Evolutionary conservation across 176 grass and related monocot genomes (phyloP), one percentile per base, ranked within the genome.

Genomic region (Oryza officinalis): DNA sequence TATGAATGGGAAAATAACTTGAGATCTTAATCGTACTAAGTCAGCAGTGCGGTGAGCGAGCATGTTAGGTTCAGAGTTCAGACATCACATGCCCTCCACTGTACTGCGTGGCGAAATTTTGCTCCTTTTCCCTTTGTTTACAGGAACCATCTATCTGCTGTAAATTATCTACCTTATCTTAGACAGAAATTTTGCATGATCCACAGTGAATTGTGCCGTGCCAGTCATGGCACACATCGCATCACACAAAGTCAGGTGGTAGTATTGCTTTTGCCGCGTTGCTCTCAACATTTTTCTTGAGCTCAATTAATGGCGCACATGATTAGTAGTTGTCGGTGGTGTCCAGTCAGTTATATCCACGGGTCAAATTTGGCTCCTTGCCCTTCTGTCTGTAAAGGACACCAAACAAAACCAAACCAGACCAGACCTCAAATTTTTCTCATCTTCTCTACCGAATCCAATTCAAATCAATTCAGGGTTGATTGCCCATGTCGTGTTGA

Each of bases 311-410:
- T 23, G 27, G 50, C 10, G 22, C 52, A 74, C 85, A 85, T 77
- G 82, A 85, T 65, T 47, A 8, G 82, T 68, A 0, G 44, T 67
- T 59, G 26, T 74, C 38, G 12, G 33, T 73, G 81, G 60, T 23
- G 25, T 72, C 86, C 80, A 73, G 31, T 77, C n/a, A 17, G 40
- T 41, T 27, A 52, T 30, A 65, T 20, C 40, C 59, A 40, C 45
- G 13, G 70, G 76, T 81, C 87, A 76, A 85, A 81, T 26, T 66
- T 49, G 69, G 27, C n/a, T 27, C 3, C 54, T 40, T 77, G 32
- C 5, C 1, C 32, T 28, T n/a, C 71, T 81, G 75, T 84, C 82
- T 76, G 81, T 84, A 69, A 74, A 79, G 80, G 43, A 57, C 68
- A 20, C 32, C 40, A 63, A 7, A 43, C 64, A 2, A 27, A 74